phyloP scores from a whole-genome alignment of 192 early-diverging fungal species.

The Umbelopsis sp. region DNA sequence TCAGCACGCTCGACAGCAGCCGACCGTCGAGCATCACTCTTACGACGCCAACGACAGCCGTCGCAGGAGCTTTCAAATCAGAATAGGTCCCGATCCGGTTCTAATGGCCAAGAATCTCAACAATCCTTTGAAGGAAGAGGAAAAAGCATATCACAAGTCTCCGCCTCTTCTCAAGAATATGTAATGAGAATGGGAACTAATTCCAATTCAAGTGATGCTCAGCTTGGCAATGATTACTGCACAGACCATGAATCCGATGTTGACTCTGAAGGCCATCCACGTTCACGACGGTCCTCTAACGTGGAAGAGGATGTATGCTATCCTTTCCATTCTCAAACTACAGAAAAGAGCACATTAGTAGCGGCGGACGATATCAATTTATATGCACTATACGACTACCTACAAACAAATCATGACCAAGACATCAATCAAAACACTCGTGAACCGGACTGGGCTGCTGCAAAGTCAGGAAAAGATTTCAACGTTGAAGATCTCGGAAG shows the following conservation, averaged over 20 bases:
- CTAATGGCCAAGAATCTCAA: not conserved
- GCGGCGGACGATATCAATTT: not conserved
- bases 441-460: not conserved
- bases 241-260: slow-evolving; percentile 4
- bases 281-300: not conserved
- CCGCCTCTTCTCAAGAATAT: not conserved
- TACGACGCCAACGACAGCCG: not conserved
- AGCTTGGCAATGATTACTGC: no score
- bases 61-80: not conserved
- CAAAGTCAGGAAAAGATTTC: not conserved
- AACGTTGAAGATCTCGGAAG: not conserved
- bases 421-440: not conserved
- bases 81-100: not conserved
- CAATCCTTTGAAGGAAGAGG: not conserved
- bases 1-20: not conserved
- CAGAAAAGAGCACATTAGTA: not conserved
- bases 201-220: not conserved
- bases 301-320: slow-evolving; percentile 17
- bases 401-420: not conserved
- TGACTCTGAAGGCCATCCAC: not conserved
- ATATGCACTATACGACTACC: not conserved
- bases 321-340: not conserved
- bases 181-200: not conserved
- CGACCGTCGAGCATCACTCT: not conserved
- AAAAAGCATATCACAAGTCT: not conserved